phyloP scores from a whole-genome alignment of 768 basidiomycete species.

The Lanmaoa rubissima region DNA sequence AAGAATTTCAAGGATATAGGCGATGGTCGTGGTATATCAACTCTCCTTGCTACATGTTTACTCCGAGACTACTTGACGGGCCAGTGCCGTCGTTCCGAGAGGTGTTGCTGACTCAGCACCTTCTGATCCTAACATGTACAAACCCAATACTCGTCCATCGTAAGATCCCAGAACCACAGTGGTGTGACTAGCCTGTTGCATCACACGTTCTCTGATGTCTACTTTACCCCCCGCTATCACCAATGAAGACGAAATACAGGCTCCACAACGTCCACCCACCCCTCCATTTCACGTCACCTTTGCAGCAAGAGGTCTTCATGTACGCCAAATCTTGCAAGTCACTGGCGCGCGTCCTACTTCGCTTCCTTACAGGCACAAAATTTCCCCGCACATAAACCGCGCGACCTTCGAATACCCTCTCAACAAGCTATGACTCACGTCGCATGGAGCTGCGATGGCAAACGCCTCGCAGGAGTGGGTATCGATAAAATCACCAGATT shows the following conservation, averaged over 20 bases:
- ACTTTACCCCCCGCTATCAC: conserved; percentile 17
- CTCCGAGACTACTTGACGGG: too few relatives aligned
- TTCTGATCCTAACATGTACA: conserved; percentile 26
- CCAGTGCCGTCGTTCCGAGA: not conserved
- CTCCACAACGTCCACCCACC: conserved; percentile 62
- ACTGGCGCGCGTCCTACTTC: conserved; percentile 14
- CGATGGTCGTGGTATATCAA: not conserved
- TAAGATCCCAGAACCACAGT: not conserved
- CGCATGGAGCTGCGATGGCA: conserved; percentile 83
- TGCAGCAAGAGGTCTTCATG: conserved; percentile 68
- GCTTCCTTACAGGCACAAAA: conserved; percentile 56
- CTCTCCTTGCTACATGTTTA: not conserved
- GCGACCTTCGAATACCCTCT: conserved; percentile 66
- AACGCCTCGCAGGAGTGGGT: conserved; percentile 77
- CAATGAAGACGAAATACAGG: conserved; percentile 57
- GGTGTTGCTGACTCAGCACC: conserved; percentile 7
- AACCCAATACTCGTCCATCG: conserved; percentile 13
- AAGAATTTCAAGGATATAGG: not conserved
- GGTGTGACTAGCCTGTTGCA: not conserved
- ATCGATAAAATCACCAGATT: conserved; percentile 75
- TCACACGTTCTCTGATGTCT: conserved; percentile 21
- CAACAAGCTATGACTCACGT: conserved; percentile 69
- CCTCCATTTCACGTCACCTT: conserved; percentile 75
- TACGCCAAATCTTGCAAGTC: conserved; percentile 34
- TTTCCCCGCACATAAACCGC: conserved; percentile 77